Conservation (phyloP, 768 basidiomycete species). For the Leucosporidium scottii region DNA sequence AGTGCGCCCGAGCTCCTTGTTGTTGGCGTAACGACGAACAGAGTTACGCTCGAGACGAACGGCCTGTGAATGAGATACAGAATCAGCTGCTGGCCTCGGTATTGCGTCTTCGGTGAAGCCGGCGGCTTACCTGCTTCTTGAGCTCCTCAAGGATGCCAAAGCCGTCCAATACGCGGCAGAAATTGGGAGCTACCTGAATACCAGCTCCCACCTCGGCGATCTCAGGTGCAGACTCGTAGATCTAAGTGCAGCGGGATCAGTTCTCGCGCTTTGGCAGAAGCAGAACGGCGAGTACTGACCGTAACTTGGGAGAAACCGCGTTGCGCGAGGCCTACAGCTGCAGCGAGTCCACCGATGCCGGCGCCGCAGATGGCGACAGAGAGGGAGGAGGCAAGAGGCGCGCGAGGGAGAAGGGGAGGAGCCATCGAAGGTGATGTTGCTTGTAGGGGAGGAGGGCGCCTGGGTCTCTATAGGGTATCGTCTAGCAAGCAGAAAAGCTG, state of each 20-base stretch:
- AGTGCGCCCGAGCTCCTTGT: not conserved
- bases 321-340: not conserved
- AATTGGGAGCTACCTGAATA: slow-evolving; percentile 4
- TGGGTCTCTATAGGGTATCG: too few relatives aligned
- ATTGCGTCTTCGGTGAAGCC: too few relatives aligned
- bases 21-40: slow-evolving; percentile 7
- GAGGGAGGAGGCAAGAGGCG: not conserved
- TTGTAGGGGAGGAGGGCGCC: not conserved
- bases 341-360: slow-evolving; percentile 1
- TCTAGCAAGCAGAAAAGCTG: too few relatives aligned
- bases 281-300: not conserved
- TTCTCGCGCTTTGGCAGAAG: too few relatives aligned
- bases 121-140: not conserved
- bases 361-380: slow-evolving; percentile 2
- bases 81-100: too few relatives aligned
- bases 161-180: not conserved
- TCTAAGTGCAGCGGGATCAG: not conserved
- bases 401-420: not conserved
- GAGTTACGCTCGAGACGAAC: not conserved
- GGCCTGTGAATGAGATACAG: not conserved
- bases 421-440: not conserved
- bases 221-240: not conserved
- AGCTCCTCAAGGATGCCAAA: slow-evolving; percentile 1
- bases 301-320: not conserved
- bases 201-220: slow-evolving; percentile 1